Evolutionary conservation across 306 rosid species (phyloP).

Genomic region (Calophaca sinica): DNA sequence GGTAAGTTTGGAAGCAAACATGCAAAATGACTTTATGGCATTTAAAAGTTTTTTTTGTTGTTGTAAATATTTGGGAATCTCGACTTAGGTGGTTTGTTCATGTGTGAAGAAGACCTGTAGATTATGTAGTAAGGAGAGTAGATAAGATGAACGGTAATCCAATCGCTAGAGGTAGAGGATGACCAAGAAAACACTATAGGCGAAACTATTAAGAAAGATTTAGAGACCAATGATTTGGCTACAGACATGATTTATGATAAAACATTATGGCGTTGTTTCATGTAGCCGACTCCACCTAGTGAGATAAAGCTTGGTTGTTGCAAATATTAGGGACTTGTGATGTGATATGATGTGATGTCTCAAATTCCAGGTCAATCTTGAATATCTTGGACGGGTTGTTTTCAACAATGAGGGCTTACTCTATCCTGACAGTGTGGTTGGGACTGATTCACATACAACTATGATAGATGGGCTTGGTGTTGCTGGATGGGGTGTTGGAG

Average conservation of each 20-base stretch:
- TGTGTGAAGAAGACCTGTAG: too few relatives aligned
- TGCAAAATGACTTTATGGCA: constrained; percentile 19
- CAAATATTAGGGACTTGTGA: neutral
- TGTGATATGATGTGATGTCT: constrained; percentile 30
- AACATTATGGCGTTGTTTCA: too few relatives aligned
- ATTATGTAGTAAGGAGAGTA: too few relatives aligned
- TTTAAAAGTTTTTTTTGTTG: constrained; percentile 8
- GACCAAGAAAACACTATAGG: too few relatives aligned
- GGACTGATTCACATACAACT: constrained; percentile 95
- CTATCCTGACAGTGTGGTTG: constrained; percentile 96
- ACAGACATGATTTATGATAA: too few relatives aligned
- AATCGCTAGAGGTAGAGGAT: too few relatives aligned
- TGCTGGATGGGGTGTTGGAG: constrained; percentile 99
- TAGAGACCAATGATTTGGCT: too few relatives aligned
- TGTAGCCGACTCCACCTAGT: too few relatives aligned
- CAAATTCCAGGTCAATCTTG: constrained; percentile 84
- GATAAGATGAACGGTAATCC: too few relatives aligned
- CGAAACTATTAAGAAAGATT: too few relatives aligned
- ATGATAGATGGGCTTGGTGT: constrained; percentile 98
- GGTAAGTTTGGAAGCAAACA: constrained; percentile 57
- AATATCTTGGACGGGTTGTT: constrained; percentile 93
- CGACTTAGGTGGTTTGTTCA: too few relatives aligned
- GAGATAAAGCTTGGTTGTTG: neutral
- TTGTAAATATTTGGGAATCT: neutral
- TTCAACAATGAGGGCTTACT: constrained; percentile 86